Evolutionary conservation across 257 asterid species (phyloP).

Genomic region (Schizonepeta tenuifolia): DNA sequence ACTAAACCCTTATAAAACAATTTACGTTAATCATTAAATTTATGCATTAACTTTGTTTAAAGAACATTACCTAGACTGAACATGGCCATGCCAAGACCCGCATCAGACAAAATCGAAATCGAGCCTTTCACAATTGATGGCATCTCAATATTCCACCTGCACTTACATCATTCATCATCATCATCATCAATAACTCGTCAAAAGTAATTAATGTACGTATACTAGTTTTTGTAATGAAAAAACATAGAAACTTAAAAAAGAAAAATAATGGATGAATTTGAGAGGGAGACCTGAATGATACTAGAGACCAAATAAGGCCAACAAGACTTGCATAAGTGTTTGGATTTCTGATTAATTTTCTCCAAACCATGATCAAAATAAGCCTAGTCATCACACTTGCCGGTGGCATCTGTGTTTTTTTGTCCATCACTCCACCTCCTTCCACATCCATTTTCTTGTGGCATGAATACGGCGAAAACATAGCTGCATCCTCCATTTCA

Average conservation of each 20-base stretch:
- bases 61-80: conserved; percentile 72
- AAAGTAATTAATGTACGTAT: too few relatives aligned
- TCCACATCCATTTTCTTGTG: conserved; percentile 60
- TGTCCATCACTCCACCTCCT: conserved; percentile 48
- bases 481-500: conserved; percentile 58
- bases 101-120: conserved; percentile 88
- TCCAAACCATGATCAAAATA: conserved; percentile 92
- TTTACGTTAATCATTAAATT: neutral
- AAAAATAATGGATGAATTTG: neutral
- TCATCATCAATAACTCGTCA: neutral
- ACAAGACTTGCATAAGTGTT: conserved; percentile 85
- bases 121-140: conserved; percentile 84
- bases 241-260: neutral
- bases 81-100: conserved; percentile 99
- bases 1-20: too few relatives aligned
- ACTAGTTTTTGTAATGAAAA: too few relatives aligned
- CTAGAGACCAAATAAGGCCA: conserved; percentile 87
- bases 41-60: too few relatives aligned
- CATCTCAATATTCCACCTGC: conserved; percentile 91
- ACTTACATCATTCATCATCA: neutral
- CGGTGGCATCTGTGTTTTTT: conserved; percentile 88
- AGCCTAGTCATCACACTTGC: conserved; percentile 96
- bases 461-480: conserved; percentile 64
- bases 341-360: conserved; percentile 92
- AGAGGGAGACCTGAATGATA: conserved; percentile 71